A percentile compares a stretch with the other conserved stretches of the same genome.
Conservation (phyloP, 1,284 basidiomycete genomes). For the Phenoliferia sp. region DNA sequence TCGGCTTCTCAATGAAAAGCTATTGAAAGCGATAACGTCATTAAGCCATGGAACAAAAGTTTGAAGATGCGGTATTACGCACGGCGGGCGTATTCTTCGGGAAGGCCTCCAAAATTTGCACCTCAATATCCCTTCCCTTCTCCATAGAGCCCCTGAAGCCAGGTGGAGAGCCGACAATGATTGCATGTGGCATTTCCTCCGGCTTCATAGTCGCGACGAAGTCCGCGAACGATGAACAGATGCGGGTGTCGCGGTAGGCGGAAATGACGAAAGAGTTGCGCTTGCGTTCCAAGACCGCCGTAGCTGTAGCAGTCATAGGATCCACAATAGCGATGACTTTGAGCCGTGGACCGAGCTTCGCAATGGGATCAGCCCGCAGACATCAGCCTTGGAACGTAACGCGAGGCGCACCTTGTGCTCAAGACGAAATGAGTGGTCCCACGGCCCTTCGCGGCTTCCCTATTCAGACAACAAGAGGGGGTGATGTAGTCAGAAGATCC, state of each 20-base stretch:
- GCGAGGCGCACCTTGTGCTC: constrained; percentile 59
- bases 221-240: constrained; percentile 83
- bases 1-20: constrained; percentile 39
- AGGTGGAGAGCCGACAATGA: constrained; percentile 88
- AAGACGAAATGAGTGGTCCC: constrained; percentile 92
- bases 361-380: neutral
- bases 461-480: constrained; percentile 1
- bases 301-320: constrained; percentile 76
- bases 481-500: constrained; percentile 38
- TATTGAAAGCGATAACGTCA: neutral
- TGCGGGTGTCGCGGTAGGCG: constrained; percentile 85
- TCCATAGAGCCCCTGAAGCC: constrained; percentile 80
- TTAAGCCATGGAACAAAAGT: neutral
- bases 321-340: constrained; percentile 94
- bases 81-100: constrained; percentile 47
- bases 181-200: constrained; percentile 54
- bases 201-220: constrained; percentile 63
- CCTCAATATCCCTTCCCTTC: constrained; percentile 80
- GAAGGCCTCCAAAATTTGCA: constrained; percentile 83
- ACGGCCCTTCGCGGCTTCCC: constrained; percentile 49
- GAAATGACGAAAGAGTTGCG: constrained; percentile 88
- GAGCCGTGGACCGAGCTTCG: constrained; percentile 83
- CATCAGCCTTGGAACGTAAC: neutral
- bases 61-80: too few species aligned
- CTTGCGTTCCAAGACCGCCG: constrained; percentile 78